Evolutionary conservation across 768 basidiomycete species (phyloP).

Genomic region (Termitomyces sp.): DNA sequence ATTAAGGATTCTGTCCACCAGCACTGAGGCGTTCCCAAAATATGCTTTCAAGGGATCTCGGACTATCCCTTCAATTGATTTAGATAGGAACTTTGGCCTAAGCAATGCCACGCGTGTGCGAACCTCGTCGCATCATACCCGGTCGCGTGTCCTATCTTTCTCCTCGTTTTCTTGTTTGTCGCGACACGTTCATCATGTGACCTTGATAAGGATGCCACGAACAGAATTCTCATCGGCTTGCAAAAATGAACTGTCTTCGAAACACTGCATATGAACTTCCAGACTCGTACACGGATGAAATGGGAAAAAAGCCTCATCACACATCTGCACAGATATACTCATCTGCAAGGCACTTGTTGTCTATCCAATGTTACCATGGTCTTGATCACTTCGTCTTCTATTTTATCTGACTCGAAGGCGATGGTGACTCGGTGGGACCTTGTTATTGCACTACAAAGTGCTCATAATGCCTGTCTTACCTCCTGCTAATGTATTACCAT

Average conservation of each 20-base stretch:
- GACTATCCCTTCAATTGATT: not conserved
- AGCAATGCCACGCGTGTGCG: not conserved
- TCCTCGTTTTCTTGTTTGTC: not conserved
- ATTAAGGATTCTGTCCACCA: not conserved
- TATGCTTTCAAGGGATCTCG: not conserved
- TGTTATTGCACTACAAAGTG: not conserved
- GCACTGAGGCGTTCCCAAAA: not conserved
- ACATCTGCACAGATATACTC: not conserved
- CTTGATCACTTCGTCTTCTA: not conserved
- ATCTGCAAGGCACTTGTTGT: not conserved
- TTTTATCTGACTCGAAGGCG: not conserved
- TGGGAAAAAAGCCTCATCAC: not conserved
- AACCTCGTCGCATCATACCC: not conserved
- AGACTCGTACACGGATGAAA: not conserved
- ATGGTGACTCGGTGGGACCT: not conserved
- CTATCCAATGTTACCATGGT: not conserved
- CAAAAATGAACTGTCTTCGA: not conserved
- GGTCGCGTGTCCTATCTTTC: not conserved
- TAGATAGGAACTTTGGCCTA: not conserved
- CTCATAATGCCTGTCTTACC: not conserved
- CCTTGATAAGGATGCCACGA: not conserved
- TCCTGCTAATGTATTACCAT: too few relatives aligned
- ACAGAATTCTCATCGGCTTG: not conserved
- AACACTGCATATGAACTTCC: not conserved
- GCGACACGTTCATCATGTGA: slow-evolving; percentile 2